These are phyloP conservation scores for Kwoniella heveanensis DNA, from an alignment of 768 basidiomycete species.

Conservation along the genomic window DNA sequence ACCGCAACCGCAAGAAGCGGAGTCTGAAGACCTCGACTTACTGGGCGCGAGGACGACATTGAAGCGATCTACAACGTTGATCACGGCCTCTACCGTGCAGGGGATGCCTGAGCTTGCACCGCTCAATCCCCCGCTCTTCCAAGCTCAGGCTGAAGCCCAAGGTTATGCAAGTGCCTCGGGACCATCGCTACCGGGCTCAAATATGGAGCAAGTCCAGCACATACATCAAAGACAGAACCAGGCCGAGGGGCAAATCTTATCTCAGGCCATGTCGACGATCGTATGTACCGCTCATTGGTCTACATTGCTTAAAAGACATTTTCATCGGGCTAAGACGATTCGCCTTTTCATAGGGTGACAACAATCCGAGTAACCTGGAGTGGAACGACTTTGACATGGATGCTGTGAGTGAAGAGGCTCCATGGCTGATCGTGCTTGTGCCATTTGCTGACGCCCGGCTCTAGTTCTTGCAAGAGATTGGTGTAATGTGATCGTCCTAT, in stretches of 20 bases:
- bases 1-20: slow-evolving; percentile 6
- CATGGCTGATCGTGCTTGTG: not conserved
- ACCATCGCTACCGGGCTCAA: too few relatives aligned
- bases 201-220: too few relatives aligned
- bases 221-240: too few relatives aligned
- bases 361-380: slow-evolving; percentile 8
- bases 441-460: not conserved
- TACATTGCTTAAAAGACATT: too few relatives aligned
- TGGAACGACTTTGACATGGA: slow-evolving; percentile 24
- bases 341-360: too few relatives aligned
- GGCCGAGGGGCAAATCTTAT: not conserved
- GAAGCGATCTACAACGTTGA: not conserved
- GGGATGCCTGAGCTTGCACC: not conserved
- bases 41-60: slow-evolving; percentile 14
- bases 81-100: not conserved
- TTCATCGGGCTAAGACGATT: too few relatives aligned
- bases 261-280: not conserved
- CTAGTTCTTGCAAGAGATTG: slow-evolving; percentile 12
- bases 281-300: not conserved
- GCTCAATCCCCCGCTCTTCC: not conserved
- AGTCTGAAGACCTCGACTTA: slow-evolving; percentile 20
- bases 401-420: slow-evolving; percentile 6
- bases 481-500: not conserved
- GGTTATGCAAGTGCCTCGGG: too few relatives aligned
- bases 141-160: too few relatives aligned